Conservation (phyloP, 441 rosid species). For the Metrosideros polymorpha region DNA sequence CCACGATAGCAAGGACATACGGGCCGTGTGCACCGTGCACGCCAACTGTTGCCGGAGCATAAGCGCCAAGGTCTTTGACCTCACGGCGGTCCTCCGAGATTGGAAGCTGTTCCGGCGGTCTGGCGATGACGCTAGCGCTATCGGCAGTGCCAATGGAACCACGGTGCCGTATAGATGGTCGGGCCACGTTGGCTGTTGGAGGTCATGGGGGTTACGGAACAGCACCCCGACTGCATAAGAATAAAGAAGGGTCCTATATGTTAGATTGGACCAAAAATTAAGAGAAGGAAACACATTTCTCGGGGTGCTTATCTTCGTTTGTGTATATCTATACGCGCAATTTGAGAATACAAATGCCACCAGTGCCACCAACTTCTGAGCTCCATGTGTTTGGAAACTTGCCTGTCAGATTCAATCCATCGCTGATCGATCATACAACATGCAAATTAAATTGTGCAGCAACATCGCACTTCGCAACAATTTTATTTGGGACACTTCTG, state of each 20-base stretch:
- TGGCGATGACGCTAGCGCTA: background rate
- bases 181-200: background rate
- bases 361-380: background rate
- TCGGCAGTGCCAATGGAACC: background rate
- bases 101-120: slow-evolving; percentile 34
- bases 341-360: too few species aligned
- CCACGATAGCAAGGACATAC: slow-evolving; percentile 35
- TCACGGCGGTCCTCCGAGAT: slow-evolving; percentile 40
- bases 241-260: background rate
- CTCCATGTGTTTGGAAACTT: background rate
- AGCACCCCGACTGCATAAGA: background rate
- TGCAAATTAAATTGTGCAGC: background rate
- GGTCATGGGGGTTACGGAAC: background rate
- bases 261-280: too few species aligned
- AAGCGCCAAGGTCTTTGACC: slow-evolving; percentile 48
- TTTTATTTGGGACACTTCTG: background rate
- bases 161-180: background rate
- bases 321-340: background rate
- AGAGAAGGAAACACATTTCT: background rate
- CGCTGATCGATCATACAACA: background rate
- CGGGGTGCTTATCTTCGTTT: background rate
- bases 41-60: slow-evolving; percentile 77
- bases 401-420: background rate
- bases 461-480: background rate
- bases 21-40: slow-evolving; percentile 49